Conservation (phyloP, 176 grass and related monocot species). For the Zea mays region DNA sequence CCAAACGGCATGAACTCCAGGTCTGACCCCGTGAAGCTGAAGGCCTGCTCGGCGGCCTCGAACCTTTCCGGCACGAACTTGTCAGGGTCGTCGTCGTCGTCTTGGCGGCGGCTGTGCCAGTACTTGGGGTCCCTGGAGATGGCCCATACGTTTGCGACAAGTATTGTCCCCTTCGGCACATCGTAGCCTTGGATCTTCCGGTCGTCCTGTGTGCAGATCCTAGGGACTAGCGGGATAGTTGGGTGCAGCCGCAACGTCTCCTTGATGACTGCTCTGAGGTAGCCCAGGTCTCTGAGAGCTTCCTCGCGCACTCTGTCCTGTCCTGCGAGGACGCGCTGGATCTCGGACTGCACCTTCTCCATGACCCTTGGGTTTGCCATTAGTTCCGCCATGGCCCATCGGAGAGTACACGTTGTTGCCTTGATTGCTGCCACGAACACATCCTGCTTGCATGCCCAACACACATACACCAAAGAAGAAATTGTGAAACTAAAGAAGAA, state of each 20-base stretch:
- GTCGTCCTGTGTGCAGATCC: neutral
- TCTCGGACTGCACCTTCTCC: constrained; percentile 33
- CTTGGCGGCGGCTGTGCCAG: too few relatives aligned
- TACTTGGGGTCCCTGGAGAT: constrained; percentile 30
- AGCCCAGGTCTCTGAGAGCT: neutral
- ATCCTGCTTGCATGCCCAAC: constrained; percentile 35
- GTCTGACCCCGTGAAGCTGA: constrained; percentile 12
- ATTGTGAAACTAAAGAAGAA: too few relatives aligned
- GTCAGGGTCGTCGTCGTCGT: too few relatives aligned
- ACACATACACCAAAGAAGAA: too few relatives aligned
- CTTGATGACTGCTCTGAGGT: constrained; percentile 32
- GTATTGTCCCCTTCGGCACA: constrained; percentile 23
- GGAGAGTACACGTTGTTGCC: neutral
- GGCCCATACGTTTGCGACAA: constrained; percentile 39
- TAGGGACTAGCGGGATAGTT: neutral
- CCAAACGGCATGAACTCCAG: constrained; percentile 48
- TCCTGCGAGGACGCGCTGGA: neutral
- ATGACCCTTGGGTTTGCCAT: constrained; percentile 31
- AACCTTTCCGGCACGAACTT: constrained; percentile 49
- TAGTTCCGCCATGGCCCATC: constrained; percentile 42
- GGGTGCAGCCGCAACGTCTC: constrained; percentile 42
- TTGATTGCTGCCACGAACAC: constrained; percentile 32
- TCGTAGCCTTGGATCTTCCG: constrained; percentile 2
- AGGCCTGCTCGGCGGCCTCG: neutral
- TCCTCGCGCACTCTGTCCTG: constrained; percentile 1